Base-by-base conservation (phyloP, 192 early-diverging fungal genomes). In the Hyaloraphidium curvatum region DNA sequence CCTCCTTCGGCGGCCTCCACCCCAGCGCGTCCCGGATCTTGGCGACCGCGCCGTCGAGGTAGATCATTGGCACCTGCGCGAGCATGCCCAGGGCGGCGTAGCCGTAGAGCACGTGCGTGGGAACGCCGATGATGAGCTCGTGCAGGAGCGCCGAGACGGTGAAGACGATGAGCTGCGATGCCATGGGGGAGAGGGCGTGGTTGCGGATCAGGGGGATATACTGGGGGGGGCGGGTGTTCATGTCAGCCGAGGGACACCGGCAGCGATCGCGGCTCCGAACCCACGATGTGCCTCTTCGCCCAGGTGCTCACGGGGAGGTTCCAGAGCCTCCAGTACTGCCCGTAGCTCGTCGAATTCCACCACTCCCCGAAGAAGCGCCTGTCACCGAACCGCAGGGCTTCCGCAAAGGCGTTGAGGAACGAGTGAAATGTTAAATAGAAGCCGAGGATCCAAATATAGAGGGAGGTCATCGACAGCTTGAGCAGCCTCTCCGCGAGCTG, bases 311-410 rank as follows among this genome's bases (percentile, higher is more conserved):
- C 87, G 17, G 89, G 89, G 51, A 76, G 71, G 73, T 91, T 91
- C 89, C 89, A 91, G 28, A 84, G 71, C 25, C 84, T 71, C 89
- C 89, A 89, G 69, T 91, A 91, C 54, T 77, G 75, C 30, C 71
- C 76, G 43, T 89, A 59, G 28, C 78, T 78, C 14, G 72, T 68
- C 0, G 77, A 75, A 67, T 91, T 91, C 89, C 89, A 91, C 89
- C 88, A 91, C 37, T 78, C 79, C 27, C 83, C 63, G 63, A 89
- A 91, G 55, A 91, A 91, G 2, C 76, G 68, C 3, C 89, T 80
- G 58, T 91, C 89, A 3, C 83, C 89, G 67, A 91, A 91, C 30
- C 81, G 72, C 27, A 89, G 66, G 0, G 75, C 72, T 67, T 86
- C 84, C 3, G 81, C 81, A n/a, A 88, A 58, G 2, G 80, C 76